A percentile compares a stretch with the other conserved stretches of the same genome.
These are phyloP conservation scores for Tetrapisispora iriomotensis DNA, from an alignment of 805 yeast species.

Conservation along the genomic window DNA sequence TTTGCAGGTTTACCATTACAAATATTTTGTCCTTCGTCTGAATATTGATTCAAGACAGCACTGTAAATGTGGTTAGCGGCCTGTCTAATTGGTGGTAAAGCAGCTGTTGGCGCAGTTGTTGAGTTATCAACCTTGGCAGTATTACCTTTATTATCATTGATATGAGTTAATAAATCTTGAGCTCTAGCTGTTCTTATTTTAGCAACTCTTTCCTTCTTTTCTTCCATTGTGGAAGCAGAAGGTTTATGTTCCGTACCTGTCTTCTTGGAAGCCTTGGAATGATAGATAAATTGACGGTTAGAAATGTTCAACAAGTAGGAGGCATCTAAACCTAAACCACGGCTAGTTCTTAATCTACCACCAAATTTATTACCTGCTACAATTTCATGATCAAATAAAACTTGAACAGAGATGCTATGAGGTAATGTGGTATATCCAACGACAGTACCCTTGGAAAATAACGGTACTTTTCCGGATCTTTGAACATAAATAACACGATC, in stretches of 20 bases:
- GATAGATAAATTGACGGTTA: conserved; percentile 63
- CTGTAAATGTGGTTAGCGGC: conserved; percentile 27
- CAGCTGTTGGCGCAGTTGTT: conserved; percentile 15
- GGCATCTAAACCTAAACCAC: conserved; percentile 80
- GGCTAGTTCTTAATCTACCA: conserved; percentile 63
- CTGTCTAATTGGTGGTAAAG: conserved; percentile 10
- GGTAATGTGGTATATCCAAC: conserved; percentile 60
- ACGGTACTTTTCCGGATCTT: conserved; percentile 82
- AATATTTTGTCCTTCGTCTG: conserved; percentile 6
- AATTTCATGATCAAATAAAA: conserved; percentile 75
- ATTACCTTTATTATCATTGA: conserved; percentile 8
- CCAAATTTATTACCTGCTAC: conserved; percentile 75
- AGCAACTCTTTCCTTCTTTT: conserved; percentile 4
- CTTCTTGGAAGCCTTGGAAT: conserved; percentile 50
- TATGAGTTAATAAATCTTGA: conserved; percentile 3
- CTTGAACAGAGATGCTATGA: conserved; percentile 48
- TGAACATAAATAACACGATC: conserved; percentile 82
- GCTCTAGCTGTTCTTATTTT: conserved; percentile 4
- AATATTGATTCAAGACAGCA: conserved; percentile 27
- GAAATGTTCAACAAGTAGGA: conserved; percentile 72
- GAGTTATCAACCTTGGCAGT: background rate
- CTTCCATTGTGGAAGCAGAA: conserved; percentile 7
- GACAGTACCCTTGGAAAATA: conserved; percentile 83
- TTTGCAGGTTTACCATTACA: conserved; percentile 1
- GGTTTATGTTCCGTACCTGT: conserved; percentile 28